phyloP scores from a whole-genome alignment of 352 stramenopile genomes.

The Phytophthora uliginosa region DNA sequence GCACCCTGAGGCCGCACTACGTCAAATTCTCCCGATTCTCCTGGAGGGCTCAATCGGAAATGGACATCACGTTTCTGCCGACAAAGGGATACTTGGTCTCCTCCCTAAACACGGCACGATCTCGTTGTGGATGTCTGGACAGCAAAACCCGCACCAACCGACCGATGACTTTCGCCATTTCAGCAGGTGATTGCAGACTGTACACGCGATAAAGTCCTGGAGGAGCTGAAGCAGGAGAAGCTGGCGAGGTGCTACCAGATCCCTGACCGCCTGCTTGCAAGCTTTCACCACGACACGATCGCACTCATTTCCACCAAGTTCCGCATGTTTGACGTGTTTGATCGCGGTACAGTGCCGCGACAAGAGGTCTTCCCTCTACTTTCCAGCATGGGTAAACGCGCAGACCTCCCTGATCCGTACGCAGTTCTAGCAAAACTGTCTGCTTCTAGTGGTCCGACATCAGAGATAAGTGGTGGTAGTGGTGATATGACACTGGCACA shows the following conservation, averaged over 20 bases:
- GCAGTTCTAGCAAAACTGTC: conserved; percentile 43
- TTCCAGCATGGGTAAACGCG: conserved; percentile 39
- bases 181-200: conserved; percentile 52
- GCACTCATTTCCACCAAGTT: conserved; percentile 46
- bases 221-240: conserved; percentile 35
- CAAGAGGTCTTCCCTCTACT: conserved; percentile 56
- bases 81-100: conserved; percentile 22
- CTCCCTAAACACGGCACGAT: conserved; percentile 11
- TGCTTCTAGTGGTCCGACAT: conserved; percentile 1
- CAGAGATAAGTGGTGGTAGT: neutral
- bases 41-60: conserved; percentile 11
- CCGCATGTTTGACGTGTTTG: conserved; percentile 54
- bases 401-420: conserved; percentile 58
- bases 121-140: conserved; percentile 19
- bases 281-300: conserved; percentile 47
- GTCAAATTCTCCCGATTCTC: conserved; percentile 19
- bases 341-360: conserved; percentile 43
- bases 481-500: conserved; percentile 34
- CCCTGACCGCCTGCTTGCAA: conserved; percentile 31
- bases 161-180: conserved; percentile 42
- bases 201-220: conserved; percentile 30
- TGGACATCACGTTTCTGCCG: neutral
- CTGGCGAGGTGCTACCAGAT: conserved; percentile 37
- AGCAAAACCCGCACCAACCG: conserved; percentile 1
- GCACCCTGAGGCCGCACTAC: conserved; percentile 22